Evolutionary conservation across 768 basidiomycete species (phyloP).

Genomic region (Xerocomus potaroensis): DNA sequence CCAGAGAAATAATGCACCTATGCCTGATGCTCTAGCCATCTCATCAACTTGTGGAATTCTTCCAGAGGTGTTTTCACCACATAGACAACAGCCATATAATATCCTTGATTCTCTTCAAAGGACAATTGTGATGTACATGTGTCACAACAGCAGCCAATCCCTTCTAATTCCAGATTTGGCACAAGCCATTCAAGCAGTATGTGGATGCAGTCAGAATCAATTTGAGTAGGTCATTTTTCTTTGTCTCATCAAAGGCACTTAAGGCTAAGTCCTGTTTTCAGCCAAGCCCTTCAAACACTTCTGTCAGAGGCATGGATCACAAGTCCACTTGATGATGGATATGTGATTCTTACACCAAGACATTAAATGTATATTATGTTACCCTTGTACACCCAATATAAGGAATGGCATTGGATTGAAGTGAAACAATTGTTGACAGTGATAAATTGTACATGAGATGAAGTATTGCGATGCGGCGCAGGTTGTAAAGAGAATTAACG

Average conservation of each 20-base stretch:
- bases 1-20: neutral
- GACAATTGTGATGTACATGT: conserved; percentile 17
- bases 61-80: conserved; percentile 20
- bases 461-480: conserved; percentile 21
- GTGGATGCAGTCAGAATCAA: conserved; percentile 16
- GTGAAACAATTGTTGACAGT: neutral
- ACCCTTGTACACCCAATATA: neutral
- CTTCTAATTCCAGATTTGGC: conserved; percentile 15
- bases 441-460: conserved; percentile 10
- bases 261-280: neutral
- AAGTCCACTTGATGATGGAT: conserved; percentile 27
- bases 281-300: conserved; percentile 18
- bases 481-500: conserved; percentile 37
- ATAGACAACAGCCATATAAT: conserved; percentile 15
- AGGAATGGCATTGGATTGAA: neutral
- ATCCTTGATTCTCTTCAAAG: conserved; percentile 16
- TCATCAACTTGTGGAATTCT: conserved; percentile 2
- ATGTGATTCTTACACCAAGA: conserved; percentile 29
- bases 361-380: conserved; percentile 5
- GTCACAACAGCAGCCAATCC: neutral
- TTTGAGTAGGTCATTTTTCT: conserved; percentile 18
- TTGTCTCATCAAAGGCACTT: neutral
- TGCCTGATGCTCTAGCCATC: neutral
- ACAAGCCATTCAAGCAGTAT: conserved; percentile 6
- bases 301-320: conserved; percentile 29